These are phyloP conservation scores for Starmerella floris DNA, from an alignment of 805 yeast genomes.

Conservation along the genomic window DNA sequence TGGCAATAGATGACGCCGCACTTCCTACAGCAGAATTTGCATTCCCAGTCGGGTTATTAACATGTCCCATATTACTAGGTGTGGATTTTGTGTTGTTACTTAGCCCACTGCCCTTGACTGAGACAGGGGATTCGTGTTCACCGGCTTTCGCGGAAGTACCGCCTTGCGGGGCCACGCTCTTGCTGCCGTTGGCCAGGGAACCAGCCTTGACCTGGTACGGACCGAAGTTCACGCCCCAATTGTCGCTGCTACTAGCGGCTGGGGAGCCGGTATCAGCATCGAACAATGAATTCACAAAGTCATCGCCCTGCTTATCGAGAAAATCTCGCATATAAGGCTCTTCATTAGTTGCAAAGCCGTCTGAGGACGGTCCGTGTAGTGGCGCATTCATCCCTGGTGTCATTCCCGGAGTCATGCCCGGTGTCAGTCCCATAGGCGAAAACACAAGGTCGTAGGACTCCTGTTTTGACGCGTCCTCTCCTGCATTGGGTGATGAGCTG, in stretches of 20 bases:
- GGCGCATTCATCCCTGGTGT: slow-evolving; percentile 14
- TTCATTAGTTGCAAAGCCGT: neutral
- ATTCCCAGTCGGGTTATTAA: neutral
- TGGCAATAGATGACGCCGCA: neutral
- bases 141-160: neutral
- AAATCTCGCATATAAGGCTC: slow-evolving; percentile 8
- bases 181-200: neutral
- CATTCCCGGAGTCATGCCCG: slow-evolving; percentile 13
- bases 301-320: slow-evolving; percentile 19
- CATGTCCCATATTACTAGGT: too few relatives aligned
- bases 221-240: neutral
- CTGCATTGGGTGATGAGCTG: too few relatives aligned
- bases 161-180: slow-evolving; percentile 24
- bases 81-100: neutral
- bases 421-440: neutral
- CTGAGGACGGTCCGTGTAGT: neutral
- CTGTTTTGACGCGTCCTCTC: too few relatives aligned
- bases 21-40: neutral
- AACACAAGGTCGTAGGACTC: neutral
- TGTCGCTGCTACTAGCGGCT: neutral
- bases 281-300: slow-evolving; percentile 19
- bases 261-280: slow-evolving; percentile 11
- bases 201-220: neutral
- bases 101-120: neutral
- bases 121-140: neutral